Evolutionary conservation across 805 yeast genomes (phyloP).

Genomic region (Ogataea dorogensis): DNA sequence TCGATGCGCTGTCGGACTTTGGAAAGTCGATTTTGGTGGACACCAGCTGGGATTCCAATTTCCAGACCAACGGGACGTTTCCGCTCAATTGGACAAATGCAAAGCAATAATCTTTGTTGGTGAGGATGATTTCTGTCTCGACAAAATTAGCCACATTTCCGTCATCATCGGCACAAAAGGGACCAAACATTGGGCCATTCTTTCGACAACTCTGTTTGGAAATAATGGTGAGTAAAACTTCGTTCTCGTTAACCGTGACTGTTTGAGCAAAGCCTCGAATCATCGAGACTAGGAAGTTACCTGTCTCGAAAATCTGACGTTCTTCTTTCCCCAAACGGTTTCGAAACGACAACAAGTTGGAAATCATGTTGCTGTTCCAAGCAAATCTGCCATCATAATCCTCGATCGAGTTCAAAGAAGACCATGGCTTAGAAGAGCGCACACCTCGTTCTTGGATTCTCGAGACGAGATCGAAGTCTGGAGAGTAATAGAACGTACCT

Average conservation of each 20-base stretch:
- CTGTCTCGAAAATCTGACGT: constrained; percentile 40
- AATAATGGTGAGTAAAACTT: constrained; percentile 46
- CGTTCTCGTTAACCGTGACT: constrained; percentile 31
- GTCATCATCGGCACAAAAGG: constrained; percentile 57
- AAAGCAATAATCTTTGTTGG: constrained; percentile 40
- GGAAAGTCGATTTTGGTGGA: constrained; percentile 47
- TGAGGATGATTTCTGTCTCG: constrained; percentile 50
- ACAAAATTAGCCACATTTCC: constrained; percentile 52
- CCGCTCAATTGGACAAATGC: constrained; percentile 49
- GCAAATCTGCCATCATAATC: constrained; percentile 46
- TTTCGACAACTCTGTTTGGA: constrained; percentile 51
- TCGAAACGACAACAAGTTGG: constrained; percentile 46
- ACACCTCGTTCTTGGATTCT: constrained; percentile 45
- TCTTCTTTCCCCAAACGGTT: constrained; percentile 42
- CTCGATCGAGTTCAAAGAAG: constrained; percentile 31
- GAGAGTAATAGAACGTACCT: constrained; percentile 50
- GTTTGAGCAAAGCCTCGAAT: constrained; percentile 51
- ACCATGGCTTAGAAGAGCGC: constrained; percentile 20
- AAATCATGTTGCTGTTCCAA: constrained; percentile 51
- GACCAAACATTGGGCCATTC: constrained; percentile 51
- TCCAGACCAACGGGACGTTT: constrained; percentile 57
- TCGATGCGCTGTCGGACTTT: constrained; percentile 52
- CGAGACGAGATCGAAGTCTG: constrained; percentile 45
- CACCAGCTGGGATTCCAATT: constrained; percentile 44
- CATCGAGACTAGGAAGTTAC: constrained; percentile 47